phyloP scores from a whole-genome alignment of 768 basidiomycete genomes.

The Mycena olivaceomarginata region DNA sequence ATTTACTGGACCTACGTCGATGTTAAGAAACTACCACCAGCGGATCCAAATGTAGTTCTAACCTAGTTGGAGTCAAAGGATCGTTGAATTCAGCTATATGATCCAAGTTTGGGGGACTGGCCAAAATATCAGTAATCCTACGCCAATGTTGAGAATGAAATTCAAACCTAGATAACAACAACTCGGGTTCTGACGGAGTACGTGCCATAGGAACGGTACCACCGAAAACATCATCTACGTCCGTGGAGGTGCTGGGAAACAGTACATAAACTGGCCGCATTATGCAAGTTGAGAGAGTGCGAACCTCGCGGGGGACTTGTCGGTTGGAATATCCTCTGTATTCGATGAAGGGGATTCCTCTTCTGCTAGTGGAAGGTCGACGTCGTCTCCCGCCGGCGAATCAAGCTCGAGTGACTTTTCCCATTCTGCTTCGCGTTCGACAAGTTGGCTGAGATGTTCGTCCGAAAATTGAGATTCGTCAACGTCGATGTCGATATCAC shows the following conservation, averaged over 20 bases:
- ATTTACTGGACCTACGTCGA: constrained; percentile 19
- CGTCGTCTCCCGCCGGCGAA: constrained; percentile 56
- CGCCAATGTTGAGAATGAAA: not conserved
- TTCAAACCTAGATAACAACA: constrained; percentile 38
- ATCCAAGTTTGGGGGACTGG: constrained; percentile 43
- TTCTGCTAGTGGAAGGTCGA: constrained; percentile 49
- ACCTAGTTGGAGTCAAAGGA: constrained; percentile 43
- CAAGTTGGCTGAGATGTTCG: constrained; percentile 65
- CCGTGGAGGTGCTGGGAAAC: constrained; percentile 21
- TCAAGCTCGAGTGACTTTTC: constrained; percentile 53
- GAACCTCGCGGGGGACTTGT: constrained; percentile 20
- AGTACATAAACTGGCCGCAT: not conserved
- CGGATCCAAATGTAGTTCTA: not conserved
- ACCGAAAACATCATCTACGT: constrained; percentile 32
- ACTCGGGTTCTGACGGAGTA: constrained; percentile 13
- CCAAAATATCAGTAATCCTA: not conserved
- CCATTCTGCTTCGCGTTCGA: constrained; percentile 48
- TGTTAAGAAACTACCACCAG: not conserved
- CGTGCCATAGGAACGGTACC: constrained; percentile 12
- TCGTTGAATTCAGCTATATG: constrained; percentile 38
- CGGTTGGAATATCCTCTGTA: not conserved
- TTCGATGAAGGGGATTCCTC: constrained; percentile 46
- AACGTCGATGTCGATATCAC: constrained; percentile 63
- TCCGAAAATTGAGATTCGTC: constrained; percentile 71
- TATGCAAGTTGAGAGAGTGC: not conserved